Evolutionary conservation across 225 moss, liverwort and hornwort genomes (phyloP).

Genomic region (Bryum argenteum): DNA sequence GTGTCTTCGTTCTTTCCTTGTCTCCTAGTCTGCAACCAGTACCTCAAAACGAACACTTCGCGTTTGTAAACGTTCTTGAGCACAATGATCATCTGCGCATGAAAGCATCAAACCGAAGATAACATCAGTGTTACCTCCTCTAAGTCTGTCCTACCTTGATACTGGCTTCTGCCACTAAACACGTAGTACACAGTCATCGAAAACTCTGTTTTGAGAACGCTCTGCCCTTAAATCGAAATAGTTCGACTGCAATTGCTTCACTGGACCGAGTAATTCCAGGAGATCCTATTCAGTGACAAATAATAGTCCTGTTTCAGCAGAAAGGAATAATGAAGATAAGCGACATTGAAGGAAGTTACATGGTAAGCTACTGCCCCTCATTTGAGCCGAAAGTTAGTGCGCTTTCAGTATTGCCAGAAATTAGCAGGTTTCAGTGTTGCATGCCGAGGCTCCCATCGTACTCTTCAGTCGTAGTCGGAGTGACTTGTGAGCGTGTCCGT

Average conservation of each 20-base stretch:
- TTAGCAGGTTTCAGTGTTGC: not conserved
- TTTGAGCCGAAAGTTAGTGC: not conserved
- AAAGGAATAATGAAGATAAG: conserved; percentile 46
- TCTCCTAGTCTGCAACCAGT: conserved; percentile 12
- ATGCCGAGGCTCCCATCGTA: conserved; percentile 1
- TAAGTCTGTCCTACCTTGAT: conserved; percentile 21
- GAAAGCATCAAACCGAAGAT: conserved; percentile 15
- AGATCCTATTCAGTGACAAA: conserved; percentile 10
- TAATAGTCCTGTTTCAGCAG: conserved; percentile 7
- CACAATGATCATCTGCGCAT: conserved; percentile 22
- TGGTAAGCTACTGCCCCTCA: conserved; percentile 31
- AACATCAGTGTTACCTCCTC: conserved; percentile 16
- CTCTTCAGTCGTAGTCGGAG: conserved; percentile 2
- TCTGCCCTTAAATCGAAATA: conserved; percentile 26
- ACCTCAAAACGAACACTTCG: conserved; percentile 9
- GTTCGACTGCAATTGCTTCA: not conserved
- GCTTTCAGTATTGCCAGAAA: conserved; percentile 1
- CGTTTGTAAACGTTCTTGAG: conserved; percentile 6
- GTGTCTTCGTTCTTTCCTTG: conserved; percentile 16
- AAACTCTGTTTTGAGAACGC: no score
- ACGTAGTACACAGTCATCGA: conserved; percentile 8
- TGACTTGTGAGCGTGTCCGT: conserved; percentile 1
- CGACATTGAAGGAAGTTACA: conserved; percentile 48
- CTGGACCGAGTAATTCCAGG: conserved; percentile 16
- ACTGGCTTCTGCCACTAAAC: conserved; percentile 9